Evolutionary conservation across 1,139 yeast species (phyloP).

Genomic region (Hansenula lynferdii): DNA sequence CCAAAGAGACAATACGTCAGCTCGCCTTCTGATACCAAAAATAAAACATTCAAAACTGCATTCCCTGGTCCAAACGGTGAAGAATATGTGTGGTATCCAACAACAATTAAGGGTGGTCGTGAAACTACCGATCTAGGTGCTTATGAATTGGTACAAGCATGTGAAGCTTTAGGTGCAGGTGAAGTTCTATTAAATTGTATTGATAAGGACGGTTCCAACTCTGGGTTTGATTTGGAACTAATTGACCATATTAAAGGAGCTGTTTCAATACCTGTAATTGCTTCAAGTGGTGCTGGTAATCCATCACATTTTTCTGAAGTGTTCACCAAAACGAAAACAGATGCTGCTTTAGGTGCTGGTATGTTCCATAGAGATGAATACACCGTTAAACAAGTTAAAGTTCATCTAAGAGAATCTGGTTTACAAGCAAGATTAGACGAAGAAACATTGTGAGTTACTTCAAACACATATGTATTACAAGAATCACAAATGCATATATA

Average conservation of each 20-base stretch:
- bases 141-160: constrained; percentile 78
- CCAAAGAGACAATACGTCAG: constrained; percentile 80
- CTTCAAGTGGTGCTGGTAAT: constrained; percentile 94
- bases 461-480: neutral
- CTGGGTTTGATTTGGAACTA: constrained; percentile 86
- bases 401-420: constrained; percentile 47
- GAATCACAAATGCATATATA: too few species aligned
- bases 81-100: constrained; percentile 85
- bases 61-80: constrained; percentile 82
- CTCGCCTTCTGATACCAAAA: constrained; percentile 54
- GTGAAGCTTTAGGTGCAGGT: constrained; percentile 95
- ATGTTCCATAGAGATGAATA: constrained; percentile 95
- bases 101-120: constrained; percentile 95
- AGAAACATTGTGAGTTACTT: constrained; percentile 4
- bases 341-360: constrained; percentile 98
- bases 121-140: constrained; percentile 89
- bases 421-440: constrained; percentile 46
- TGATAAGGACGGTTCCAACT: constrained; percentile 93
- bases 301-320: constrained; percentile 90
- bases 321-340: constrained; percentile 73
- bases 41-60: constrained; percentile 54
- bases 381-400: constrained; percentile 79
- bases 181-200: constrained; percentile 89
- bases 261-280: constrained; percentile 88
- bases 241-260: constrained; percentile 70